phyloP scores from a whole-genome alignment of 169 alveolate species.

The Perkinsus marinus region DNA sequence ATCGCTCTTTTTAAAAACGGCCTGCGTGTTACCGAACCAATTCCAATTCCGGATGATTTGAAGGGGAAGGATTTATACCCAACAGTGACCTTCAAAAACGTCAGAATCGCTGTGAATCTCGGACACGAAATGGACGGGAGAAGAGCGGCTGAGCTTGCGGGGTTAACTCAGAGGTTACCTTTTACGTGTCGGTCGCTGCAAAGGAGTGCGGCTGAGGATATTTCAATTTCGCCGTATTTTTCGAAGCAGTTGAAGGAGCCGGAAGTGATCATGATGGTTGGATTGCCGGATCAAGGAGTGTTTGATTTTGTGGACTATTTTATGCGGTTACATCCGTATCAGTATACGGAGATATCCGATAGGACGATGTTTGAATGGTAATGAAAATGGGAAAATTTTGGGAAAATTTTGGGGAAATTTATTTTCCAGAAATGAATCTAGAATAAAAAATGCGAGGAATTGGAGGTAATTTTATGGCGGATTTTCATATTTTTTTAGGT shows the following conservation, averaged over 20 bases:
- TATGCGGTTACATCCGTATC: neutral
- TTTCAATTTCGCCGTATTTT: neutral
- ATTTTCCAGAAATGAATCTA: too few relatives aligned
- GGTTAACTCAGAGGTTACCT: neutral
- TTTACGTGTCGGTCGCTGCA: neutral
- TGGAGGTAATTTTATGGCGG: neutral
- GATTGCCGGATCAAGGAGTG: neutral
- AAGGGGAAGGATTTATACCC: neutral
- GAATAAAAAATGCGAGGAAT: neutral
- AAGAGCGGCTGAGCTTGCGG: neutral
- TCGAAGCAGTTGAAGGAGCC: neutral
- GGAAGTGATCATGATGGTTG: neutral
- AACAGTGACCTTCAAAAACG: neutral
- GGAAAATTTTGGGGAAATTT: neutral
- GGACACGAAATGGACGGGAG: neutral
- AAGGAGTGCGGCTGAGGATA: neutral
- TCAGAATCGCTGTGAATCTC: neutral
- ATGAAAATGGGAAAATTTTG: neutral
- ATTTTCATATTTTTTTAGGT: neutral
- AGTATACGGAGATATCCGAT: neutral
- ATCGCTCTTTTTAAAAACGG: neutral
- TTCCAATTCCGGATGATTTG: neutral
- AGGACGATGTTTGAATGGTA: neutral
- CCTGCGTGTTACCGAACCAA: neutral
- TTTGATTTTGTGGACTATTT: neutral